Base-by-base conservation (phyloP, 2,329 filamentous ascomycete genomes). In the Exophiala phaeomuriformis region DNA sequence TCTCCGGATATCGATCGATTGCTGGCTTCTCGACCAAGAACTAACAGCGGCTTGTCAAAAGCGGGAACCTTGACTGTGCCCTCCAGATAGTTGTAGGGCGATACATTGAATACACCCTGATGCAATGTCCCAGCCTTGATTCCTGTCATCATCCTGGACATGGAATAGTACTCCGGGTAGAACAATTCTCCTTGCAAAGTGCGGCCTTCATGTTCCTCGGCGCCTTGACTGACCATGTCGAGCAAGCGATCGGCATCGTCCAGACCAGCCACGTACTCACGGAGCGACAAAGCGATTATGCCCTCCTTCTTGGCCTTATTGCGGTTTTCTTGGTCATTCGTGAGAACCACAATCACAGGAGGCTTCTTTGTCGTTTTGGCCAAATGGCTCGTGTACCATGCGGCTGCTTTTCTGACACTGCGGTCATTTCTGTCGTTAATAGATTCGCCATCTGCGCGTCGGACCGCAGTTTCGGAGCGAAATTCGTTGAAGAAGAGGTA, bases 401-500 rank as follows among this genome's bases (percentile, higher is more conserved):
- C 81, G 48, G 90, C 89, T 1, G 91, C 89, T 63, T 79, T 81
- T 45, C 93, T 80, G 31, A 98, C 88, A 42, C 93, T 90, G 57
- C 90, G 83, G 69, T 98, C 94, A 66, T 98, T 98, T 51, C 93
- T 81, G 69, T 98, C 93, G 68, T 98, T 98, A 71, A 98, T 93
- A 2, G 82, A 86, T 74, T 98, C 93, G 36, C 87, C 85, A 4
- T 78, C 70, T 19, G 84, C 79, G 57, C 93, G 80, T 30, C 79
- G 73, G 45, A 96, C 81, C 66, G 95, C 87, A 0, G 93, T 98
- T 70, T 98, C 94, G 37, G 90, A 76, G 48, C 91, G 82, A 67
- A 98, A 98, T 65, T 98, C 93, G 69, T 98, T 98, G 80, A 97
- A 97, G 69, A 98, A 98, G 49, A 98, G 88, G 66, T 97, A 96